Conservation (phyloP, 1,284 basidiomycete genomes). For the Inonotus obliquus region DNA sequence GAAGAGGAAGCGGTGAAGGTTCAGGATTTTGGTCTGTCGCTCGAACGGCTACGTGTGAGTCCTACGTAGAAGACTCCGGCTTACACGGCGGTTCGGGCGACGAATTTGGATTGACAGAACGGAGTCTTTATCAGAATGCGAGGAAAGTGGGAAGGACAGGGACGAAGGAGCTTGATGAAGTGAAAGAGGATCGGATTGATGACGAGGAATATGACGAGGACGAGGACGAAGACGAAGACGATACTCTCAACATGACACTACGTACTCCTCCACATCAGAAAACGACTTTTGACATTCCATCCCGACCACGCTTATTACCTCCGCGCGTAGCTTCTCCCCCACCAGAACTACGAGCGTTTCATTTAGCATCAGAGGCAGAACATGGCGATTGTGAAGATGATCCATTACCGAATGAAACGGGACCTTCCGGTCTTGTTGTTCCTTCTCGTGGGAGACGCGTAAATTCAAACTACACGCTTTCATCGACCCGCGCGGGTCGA, state of each 20-base stretch:
- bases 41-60: conserved; percentile 54
- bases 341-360: not conserved
- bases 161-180: conserved; percentile 17
- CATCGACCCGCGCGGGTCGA: conserved; percentile 7
- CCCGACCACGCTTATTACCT: not conserved
- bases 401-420: not conserved
- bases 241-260: conserved; percentile 61
- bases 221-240: conserved; percentile 35
- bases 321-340: not conserved
- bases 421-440: not conserved
- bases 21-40: conserved; percentile 58
- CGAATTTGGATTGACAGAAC: conserved; percentile 21
- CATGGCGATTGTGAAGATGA: conserved; percentile 1
- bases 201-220: not conserved
- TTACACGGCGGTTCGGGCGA: conserved; percentile 57
- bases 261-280: conserved; percentile 44
- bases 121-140: conserved; percentile 11
- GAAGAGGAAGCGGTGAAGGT: conserved; percentile 16
- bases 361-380: not conserved
- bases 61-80: conserved; percentile 43
- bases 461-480: conserved; percentile 18
- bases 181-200: not conserved
- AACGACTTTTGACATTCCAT: not conserved
- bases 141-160: not conserved
- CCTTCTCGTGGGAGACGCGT: not conserved